Conservation (phyloP, 2,329 filamentous ascomycete genomes). For the Diaporthe sp. region DNA sequence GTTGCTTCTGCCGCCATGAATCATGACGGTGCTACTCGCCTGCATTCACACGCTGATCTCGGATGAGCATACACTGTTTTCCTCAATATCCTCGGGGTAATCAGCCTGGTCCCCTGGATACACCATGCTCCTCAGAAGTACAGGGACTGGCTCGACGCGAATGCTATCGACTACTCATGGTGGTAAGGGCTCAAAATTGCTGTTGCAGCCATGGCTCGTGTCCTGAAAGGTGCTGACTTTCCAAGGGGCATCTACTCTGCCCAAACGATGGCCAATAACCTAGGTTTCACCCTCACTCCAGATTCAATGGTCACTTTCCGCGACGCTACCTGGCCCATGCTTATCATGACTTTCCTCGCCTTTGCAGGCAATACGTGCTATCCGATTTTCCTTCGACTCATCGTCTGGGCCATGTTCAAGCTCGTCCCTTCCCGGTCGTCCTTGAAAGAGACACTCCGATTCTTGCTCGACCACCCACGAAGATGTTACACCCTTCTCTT, state of each 20-base stretch:
- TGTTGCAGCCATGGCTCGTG: background rate
- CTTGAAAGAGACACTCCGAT: slow-evolving; percentile 58
- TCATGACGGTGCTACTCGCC: background rate
- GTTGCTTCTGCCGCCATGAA: background rate
- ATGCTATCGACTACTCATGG: slow-evolving; percentile 55
- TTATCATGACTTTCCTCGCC: slow-evolving; percentile 60
- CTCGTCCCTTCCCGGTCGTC: slow-evolving; percentile 50
- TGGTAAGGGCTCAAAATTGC: slow-evolving; percentile 44
- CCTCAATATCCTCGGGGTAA: slow-evolving; percentile 57
- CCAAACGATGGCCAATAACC: slow-evolving; percentile 59
- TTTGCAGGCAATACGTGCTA: slow-evolving; percentile 67
- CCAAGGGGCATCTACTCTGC: slow-evolving; percentile 55
- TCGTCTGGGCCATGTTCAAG: slow-evolving; percentile 67
- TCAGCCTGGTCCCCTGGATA: slow-evolving; percentile 61
- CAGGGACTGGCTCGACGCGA: slow-evolving; percentile 49
- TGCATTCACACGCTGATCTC: slow-evolving; percentile 18
- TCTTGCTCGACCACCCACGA: slow-evolving; percentile 71
- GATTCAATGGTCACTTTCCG: slow-evolving; percentile 63
- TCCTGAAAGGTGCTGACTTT: background rate
- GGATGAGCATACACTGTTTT: slow-evolving; percentile 56
- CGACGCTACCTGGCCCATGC: slow-evolving; percentile 53
- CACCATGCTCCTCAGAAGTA: slow-evolving; percentile 53
- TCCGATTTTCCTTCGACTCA: slow-evolving; percentile 66
- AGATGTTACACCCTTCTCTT: slow-evolving; percentile 73
- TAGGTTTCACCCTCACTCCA: slow-evolving; percentile 65